Conservation (phyloP, 2,329 filamentous ascomycete species). For the Aureobasidium uvarum region DNA sequence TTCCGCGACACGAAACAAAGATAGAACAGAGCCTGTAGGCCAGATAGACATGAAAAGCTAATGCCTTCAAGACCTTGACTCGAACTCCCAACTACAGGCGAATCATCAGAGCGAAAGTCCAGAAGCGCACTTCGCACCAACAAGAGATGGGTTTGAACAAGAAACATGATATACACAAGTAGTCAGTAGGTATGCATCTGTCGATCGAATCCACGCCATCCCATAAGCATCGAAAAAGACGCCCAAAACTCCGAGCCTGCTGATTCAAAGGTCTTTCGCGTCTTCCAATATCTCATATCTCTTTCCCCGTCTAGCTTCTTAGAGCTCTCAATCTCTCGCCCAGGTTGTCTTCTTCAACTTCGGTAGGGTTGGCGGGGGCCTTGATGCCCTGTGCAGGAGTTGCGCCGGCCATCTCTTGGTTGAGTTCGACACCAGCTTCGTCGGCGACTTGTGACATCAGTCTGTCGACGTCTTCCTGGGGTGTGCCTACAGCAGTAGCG, state of each 20-base stretch:
- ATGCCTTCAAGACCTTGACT: neutral
- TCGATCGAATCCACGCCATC: conserved; percentile 15
- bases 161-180: conserved; percentile 8
- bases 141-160: neutral
- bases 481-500: conserved; percentile 71
- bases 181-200: conserved; percentile 19
- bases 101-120: no score
- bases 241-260: conserved; percentile 15
- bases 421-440: conserved; percentile 80
- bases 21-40: neutral
- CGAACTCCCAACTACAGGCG: no score
- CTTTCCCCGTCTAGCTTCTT: conserved; percentile 41
- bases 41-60: neutral
- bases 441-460: conserved; percentile 83
- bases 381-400: conserved; percentile 54
- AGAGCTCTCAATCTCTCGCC: conserved; percentile 57
- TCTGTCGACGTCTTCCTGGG: conserved; percentile 81
- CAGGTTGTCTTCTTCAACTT: conserved; percentile 75
- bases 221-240: conserved; percentile 16
- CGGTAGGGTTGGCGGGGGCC: conserved; percentile 60
- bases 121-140: no score
- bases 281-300: neutral
- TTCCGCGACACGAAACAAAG: neutral
- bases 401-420: conserved; percentile 66
- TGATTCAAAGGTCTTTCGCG: neutral